Evolutionary conservation across 75 land plant species (phyloP).

Genomic region (Cupressus sempervirens): DNA sequence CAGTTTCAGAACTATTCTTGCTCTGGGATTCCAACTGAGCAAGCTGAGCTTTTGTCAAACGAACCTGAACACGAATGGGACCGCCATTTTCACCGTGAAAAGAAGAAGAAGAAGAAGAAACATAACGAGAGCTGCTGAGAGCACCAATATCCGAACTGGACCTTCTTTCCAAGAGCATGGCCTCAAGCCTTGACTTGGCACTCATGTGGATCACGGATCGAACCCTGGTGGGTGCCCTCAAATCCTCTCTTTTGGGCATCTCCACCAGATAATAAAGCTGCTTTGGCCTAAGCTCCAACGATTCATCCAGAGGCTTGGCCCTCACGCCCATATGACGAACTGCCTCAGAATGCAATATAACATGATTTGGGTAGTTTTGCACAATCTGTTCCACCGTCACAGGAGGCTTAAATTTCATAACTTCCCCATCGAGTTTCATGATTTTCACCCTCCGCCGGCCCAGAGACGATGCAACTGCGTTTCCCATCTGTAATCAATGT

Average conservation of each 20-base stretch:
- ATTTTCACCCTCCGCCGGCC: neutral
- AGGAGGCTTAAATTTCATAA: slow-evolving; percentile 24
- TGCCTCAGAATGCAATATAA: slow-evolving; percentile 44
- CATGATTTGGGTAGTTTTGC: slow-evolving; percentile 41
- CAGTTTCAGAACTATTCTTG: neutral
- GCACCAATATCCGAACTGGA: slow-evolving; percentile 48
- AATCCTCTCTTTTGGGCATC: neutral
- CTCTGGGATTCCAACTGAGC: neutral
- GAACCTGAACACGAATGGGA: neutral
- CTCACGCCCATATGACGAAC: slow-evolving; percentile 43
- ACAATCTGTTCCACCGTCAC: slow-evolving; percentile 27
- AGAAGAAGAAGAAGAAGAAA: neutral
- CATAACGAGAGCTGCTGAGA: neutral
- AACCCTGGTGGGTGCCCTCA: slow-evolving; percentile 28
- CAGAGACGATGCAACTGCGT: neutral
- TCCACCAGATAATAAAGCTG: slow-evolving; percentile 5
- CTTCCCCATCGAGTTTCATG: slow-evolving; percentile 24
- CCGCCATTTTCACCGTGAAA: neutral
- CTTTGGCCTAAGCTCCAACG: neutral
- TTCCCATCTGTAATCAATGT: neutral
- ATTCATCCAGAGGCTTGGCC: slow-evolving; percentile 35
- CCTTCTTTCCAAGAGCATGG: slow-evolving; percentile 39
- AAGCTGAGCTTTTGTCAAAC: neutral
- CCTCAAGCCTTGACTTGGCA: slow-evolving; percentile 58
- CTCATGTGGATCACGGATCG: slow-evolving; percentile 52